Evolutionary conservation across 257 asterid species (phyloP).

Genomic region (Penstemon barbatus): DNA sequence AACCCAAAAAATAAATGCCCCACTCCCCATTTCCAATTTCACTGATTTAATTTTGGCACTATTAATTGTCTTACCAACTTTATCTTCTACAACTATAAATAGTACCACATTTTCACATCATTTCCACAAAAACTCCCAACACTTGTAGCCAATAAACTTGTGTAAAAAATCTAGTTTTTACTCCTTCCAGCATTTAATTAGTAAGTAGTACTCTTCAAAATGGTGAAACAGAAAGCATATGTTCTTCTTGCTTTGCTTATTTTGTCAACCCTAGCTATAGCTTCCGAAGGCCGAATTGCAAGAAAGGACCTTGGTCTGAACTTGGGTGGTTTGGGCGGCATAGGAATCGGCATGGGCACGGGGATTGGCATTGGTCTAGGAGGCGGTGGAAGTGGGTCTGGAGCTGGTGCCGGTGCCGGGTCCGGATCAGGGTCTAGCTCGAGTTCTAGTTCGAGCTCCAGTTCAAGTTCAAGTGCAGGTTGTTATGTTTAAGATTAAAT

Average conservation of each 20-base stretch:
- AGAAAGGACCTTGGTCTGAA: conserved; percentile 57
- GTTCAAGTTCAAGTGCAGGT: conserved; percentile 21
- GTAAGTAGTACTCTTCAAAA: conserved; percentile 1
- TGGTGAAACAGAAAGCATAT: conserved; percentile 39
- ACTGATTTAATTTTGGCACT: conserved; percentile 7
- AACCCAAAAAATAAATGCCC: not conserved
- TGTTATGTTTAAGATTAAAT: no score
- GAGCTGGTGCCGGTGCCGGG: conserved; percentile 45
- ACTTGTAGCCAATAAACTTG: conserved; percentile 21
- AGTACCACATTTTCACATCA: conserved; percentile 15
- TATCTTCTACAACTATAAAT: conserved; percentile 50
- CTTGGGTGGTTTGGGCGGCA: conserved; percentile 40
- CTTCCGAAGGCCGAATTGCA: conserved; percentile 49
- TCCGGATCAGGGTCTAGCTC: conserved; percentile 30
- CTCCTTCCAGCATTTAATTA: no score
- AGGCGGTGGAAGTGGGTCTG: conserved; percentile 44
- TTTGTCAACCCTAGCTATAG: conserved; percentile 39
- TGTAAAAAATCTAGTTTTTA: not conserved
- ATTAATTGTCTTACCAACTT: conserved; percentile 22
- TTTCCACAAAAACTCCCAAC: conserved; percentile 15
- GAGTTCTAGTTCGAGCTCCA: conserved; percentile 34
- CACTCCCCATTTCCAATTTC: not conserved
- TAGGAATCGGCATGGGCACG: conserved; percentile 41
- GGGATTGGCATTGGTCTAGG: conserved; percentile 44
- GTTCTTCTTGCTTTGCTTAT: conserved; percentile 32